Base-by-base conservation (phyloP, 129 eudicot genomes). In the Chrysanthemum lavandulifolium region DNA sequence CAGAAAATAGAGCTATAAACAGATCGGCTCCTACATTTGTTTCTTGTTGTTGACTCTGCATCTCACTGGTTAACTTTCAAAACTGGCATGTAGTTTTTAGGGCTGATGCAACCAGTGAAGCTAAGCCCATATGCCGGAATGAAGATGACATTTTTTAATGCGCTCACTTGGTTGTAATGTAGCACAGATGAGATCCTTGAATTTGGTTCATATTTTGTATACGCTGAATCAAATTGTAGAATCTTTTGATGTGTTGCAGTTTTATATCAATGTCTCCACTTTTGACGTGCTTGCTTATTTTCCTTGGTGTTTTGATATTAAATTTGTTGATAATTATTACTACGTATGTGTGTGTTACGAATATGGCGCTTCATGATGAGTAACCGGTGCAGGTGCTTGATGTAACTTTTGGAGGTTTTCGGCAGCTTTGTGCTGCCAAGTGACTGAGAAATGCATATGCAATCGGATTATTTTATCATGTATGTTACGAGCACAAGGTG, bases 1-100 rank as follows among this genome's bases (percentile, higher is more conserved):
- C 56, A 79, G 23, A 75, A 84, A 19, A 71, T 14, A 62, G 98
- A 89, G 80, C 83, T 92, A 29, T 92, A 85, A 78, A 45, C 43
- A 40, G 50, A 64, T 65, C 43, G 16, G 13, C 27, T 50, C 63
- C 16, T 74, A 6, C 62, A 50, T 69, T 47, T 27, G 31, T 58
- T 51, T 43, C 54, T 18, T 45, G 6, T 57, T 57, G 53, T 56
- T 70, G 74, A 57, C 25, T 40, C 56, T 64, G 78, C 57, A 19
- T 63, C 19, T 47, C 50, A 16, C 40, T 51, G 40, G 16, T 45
- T 15, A 27, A 52, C 76, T 63, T 77, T 25, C 15, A 21, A 29
- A 77, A 54, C 82, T 14, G 52, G 77, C 45, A 58, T 71, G 16
- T 13, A 25, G 53, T 43, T 64, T 78, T n/a, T 15, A 33, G 52